Percentiles rank a stretch among this genome's conserved stretches.
These are phyloP conservation scores for Basipetospora chlamydospora DNA, from an alignment of 2,329 filamentous ascomycete species.

Conservation along the genomic window DNA sequence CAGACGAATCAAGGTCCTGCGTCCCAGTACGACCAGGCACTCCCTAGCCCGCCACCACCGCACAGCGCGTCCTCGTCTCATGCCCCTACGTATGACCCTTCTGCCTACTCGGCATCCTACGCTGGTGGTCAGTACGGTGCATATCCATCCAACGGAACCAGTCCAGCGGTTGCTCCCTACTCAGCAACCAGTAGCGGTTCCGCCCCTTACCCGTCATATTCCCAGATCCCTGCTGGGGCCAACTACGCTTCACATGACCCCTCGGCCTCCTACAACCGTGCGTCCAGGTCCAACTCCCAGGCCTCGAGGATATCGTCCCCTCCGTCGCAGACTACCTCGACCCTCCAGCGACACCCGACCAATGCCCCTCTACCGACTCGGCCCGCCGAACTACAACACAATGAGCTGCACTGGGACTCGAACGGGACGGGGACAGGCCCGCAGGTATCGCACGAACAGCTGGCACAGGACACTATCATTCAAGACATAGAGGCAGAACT, in stretches of 20 bases:
- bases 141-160: constrained; percentile 25
- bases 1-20: background rate
- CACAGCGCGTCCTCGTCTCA: constrained; percentile 13
- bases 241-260: constrained; percentile 33
- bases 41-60: constrained; percentile 21
- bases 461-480: constrained; percentile 38
- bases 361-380: constrained; percentile 44
- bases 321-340: constrained; percentile 18
- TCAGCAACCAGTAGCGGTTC: constrained; percentile 2
- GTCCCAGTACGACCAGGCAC: constrained; percentile 25
- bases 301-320: constrained; percentile 32
- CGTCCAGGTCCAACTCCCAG: constrained; percentile 34
- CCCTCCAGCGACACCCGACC: constrained; percentile 41
- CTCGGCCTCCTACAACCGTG: constrained; percentile 27
- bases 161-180: constrained; percentile 18
- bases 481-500: constrained; percentile 43
- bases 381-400: constrained; percentile 28
- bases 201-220: constrained; percentile 34
- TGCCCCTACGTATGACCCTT: constrained; percentile 22
- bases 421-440: constrained; percentile 19
- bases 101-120: constrained; percentile 15
- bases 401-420: constrained; percentile 26
- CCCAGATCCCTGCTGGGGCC: constrained; percentile 38
- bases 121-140: constrained; percentile 13
- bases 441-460: constrained; percentile 21